Percentiles rank a stretch among this genome's conserved stretches.
Evolutionary conservation across 805 yeast genomes (phyloP).

Genomic region (Danielozyma ontarioensis): DNA sequence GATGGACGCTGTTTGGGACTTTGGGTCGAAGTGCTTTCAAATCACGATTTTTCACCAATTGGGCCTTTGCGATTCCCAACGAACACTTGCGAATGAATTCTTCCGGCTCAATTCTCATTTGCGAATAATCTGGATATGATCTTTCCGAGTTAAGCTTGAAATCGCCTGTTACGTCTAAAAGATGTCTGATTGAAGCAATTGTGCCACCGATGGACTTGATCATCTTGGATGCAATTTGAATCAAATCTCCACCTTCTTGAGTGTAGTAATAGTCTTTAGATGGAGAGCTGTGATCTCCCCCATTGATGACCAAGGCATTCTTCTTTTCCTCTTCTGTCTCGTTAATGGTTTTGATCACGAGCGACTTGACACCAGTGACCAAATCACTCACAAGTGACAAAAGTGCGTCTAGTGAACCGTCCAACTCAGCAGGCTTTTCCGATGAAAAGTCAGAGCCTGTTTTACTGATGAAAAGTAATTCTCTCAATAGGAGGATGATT

Average conservation of each 20-base stretch:
- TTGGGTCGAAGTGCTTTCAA: slow-evolving; percentile 16
- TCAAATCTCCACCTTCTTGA: slow-evolving; percentile 61
- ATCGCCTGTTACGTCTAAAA: slow-evolving; percentile 59
- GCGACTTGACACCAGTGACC: slow-evolving; percentile 57
- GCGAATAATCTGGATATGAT: slow-evolving; percentile 60
- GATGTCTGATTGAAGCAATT: slow-evolving; percentile 44
- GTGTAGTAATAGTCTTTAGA: slow-evolving; percentile 46
- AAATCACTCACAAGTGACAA: slow-evolving; percentile 58
- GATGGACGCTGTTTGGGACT: slow-evolving; percentile 18
- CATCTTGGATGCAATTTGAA: slow-evolving; percentile 57
- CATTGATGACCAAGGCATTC: slow-evolving; percentile 9
- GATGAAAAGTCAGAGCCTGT: slow-evolving; percentile 36
- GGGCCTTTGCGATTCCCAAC: slow-evolving; percentile 47
- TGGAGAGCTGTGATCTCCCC: slow-evolving; percentile 1
- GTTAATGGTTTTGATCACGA: slow-evolving; percentile 51
- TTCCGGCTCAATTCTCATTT: slow-evolving; percentile 52
- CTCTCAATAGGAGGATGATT: slow-evolving; percentile 58
- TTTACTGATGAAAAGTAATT: slow-evolving; percentile 56
- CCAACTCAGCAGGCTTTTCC: slow-evolving; percentile 38
- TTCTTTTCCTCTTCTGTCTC: slow-evolving; percentile 32
- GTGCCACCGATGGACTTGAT: slow-evolving; percentile 48
- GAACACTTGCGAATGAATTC: slow-evolving; percentile 60
- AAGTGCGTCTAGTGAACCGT: slow-evolving; percentile 50
- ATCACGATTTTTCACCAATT: slow-evolving; percentile 19
- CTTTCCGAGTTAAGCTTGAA: slow-evolving; percentile 55